Conservation (phyloP, 1,139 yeast species). For the Pichia sp. region DNA sequence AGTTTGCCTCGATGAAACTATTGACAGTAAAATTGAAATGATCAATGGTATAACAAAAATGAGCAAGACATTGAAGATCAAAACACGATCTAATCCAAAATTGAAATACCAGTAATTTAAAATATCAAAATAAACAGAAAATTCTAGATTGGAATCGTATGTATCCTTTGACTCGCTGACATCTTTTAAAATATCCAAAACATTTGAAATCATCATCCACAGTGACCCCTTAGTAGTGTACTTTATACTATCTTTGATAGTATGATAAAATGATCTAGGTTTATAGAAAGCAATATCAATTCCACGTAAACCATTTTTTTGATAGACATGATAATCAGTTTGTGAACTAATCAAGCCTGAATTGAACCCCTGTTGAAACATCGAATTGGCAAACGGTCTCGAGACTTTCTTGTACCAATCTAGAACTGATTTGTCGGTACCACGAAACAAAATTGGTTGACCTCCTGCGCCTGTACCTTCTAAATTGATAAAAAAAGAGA, state of each 20-base stretch:
- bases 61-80: conserved; percentile 40
- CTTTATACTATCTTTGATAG: conserved; percentile 60
- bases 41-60: conserved; percentile 50
- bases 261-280: conserved; percentile 81
- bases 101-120: conserved; percentile 49
- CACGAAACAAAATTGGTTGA: conserved; percentile 65
- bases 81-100: conserved; percentile 39
- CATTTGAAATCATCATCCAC: conserved; percentile 74
- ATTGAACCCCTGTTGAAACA: conserved; percentile 78
- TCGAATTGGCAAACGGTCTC: conserved; percentile 68
- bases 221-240: conserved; percentile 58
- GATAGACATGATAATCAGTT: conserved; percentile 77
- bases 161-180: conserved; percentile 40
- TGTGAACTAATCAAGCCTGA: conserved; percentile 67
- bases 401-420: conserved; percentile 38
- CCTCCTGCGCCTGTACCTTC: conserved; percentile 99
- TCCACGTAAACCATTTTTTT: conserved; percentile 65
- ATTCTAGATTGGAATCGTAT: conserved; percentile 2
- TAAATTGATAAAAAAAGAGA: conserved; percentile 64
- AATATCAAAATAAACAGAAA: conserved; percentile 46
- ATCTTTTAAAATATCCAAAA: conserved; percentile 49
- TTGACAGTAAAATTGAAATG: conserved; percentile 37
- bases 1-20: conserved; percentile 37
- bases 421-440: conserved; percentile 71
- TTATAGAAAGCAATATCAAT: conserved; percentile 68